Base-by-base conservation (phyloP, 495 filamentous ascomycete genomes). In the Hyaloscypha variabilis region DNA sequence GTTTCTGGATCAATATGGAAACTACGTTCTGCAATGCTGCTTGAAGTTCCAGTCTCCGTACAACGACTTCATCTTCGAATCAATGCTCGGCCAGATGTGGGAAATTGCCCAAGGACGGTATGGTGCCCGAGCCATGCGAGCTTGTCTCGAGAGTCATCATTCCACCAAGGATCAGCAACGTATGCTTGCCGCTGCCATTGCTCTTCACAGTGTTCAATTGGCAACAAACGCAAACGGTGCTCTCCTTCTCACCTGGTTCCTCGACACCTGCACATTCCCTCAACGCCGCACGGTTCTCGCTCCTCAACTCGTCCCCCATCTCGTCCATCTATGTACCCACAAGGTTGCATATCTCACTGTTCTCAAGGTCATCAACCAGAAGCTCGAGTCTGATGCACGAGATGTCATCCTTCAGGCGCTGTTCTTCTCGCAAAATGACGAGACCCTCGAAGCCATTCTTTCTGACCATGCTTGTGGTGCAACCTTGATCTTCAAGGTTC, bases 321-420 rank as follows among this genome's bases (percentile, higher is more conserved):
- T 99, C n/a, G 94, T 97, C 31, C 93, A 97, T 74, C 86, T 99
- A 8, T 97, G 95, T 81, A 98, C 95, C 0, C 95, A 99, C 80
- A 99, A 99, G 81, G 95, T 99, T 65, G 95, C 95, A 0, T 99
- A 98, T 69, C 82, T 98, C 64, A 99, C 95, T 2, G 95, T 99
- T 23, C 80, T 99, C 58, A 99, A 99, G 81, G 93, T 98, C 36
- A 97, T 99, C 77, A 99, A 99, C 77, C 95, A 99, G 76, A 91
- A 94, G 70, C 92, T 94, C 55, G 95, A 99, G 78, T 83, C 91
- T 2, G 94, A 97, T 59, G 95, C 95, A 5, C 86, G 96, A n/a
- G 94, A 98, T 70, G 90, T 85, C 28, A 91, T 99, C 49, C 83
- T 98, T 55, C 90, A 92, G 74, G 94, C 96, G 26, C 79, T 99